A percentile compares a stretch with the other conserved stretches of the same genome.
These are phyloP conservation scores for Melaleuca quinquenervia DNA, from an alignment of 345 rosid species.

Conservation along the genomic window DNA sequence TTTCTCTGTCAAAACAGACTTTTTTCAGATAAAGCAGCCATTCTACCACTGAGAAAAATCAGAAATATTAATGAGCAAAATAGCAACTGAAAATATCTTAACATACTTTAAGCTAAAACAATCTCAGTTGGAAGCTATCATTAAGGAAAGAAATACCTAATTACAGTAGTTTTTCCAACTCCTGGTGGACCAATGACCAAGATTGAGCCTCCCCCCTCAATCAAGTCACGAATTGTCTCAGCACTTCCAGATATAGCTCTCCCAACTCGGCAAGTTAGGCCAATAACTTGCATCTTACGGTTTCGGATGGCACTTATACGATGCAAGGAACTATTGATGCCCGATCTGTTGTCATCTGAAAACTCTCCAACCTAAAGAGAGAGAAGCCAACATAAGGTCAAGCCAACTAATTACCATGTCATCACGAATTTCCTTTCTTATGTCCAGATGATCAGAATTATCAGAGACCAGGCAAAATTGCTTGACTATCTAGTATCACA, in stretches of 20 bases:
- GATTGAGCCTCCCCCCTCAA: slow-evolving; percentile 82
- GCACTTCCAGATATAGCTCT: slow-evolving; percentile 91
- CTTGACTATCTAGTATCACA: neutral
- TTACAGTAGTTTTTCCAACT: slow-evolving; percentile 94
- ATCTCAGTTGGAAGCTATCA: neutral
- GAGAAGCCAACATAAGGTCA: slow-evolving; percentile 1
- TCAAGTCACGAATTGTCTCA: slow-evolving; percentile 66
- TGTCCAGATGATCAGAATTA: neutral
- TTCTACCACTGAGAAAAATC: neutral
- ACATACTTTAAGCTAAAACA: neutral
- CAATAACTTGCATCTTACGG: slow-evolving; percentile 78
- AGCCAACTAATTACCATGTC: neutral
- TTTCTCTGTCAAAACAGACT: slow-evolving; percentile 37
- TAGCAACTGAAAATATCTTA: neutral
- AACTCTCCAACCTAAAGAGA: slow-evolving; percentile 74
- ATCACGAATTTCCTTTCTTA: neutral
- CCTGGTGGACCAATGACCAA: slow-evolving; percentile 94
- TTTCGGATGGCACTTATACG: slow-evolving; percentile 95
- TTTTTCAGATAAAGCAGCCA: neutral
- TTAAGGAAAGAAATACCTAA: slow-evolving; percentile 42
- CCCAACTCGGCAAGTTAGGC: slow-evolving; percentile 94
- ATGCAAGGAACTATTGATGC: slow-evolving; percentile 81
- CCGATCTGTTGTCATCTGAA: slow-evolving; percentile 91
- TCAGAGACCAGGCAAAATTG: neutral
- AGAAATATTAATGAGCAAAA: neutral